Conservation (phyloP, 371 early-diverging fungal species). For the Actinomortierella ambigua region DNA sequence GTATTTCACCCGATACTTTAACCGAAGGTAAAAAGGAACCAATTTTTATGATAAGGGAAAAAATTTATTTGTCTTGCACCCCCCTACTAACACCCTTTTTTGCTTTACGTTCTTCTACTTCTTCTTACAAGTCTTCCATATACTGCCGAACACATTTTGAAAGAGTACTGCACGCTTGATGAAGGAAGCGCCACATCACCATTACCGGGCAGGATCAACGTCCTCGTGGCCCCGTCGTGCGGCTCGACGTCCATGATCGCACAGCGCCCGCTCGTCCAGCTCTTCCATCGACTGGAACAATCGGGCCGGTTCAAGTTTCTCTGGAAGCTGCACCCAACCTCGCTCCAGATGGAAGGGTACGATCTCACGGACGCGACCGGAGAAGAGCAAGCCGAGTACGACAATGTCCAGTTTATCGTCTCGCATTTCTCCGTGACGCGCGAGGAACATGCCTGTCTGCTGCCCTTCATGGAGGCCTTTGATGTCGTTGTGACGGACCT, state of each 20-base stretch:
- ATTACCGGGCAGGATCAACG: neutral
- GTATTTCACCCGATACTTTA: conserved; percentile 46
- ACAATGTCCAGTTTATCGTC: conserved; percentile 39
- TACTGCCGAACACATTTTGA: conserved; percentile 26
- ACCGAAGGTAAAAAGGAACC: conserved; percentile 24
- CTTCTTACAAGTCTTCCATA: conserved; percentile 24
- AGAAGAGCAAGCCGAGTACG: conserved; percentile 27
- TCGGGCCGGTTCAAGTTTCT: conserved; percentile 41
- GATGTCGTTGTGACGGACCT: conserved; percentile 45
- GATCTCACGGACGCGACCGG: conserved; percentile 14
- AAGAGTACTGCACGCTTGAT: too few relatives aligned
- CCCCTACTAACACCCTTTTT: too few relatives aligned
- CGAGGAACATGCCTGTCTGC: conserved; percentile 39
- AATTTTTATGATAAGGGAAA: too few relatives aligned
- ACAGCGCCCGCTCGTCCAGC: conserved; percentile 32
- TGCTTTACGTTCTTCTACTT: too few relatives aligned
- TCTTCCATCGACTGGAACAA: conserved; percentile 41
- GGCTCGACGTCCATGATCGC: conserved; percentile 38
- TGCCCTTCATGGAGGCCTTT: conserved; percentile 48
- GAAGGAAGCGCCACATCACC: too few relatives aligned
- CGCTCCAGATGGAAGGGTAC: conserved; percentile 25
- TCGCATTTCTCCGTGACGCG: conserved; percentile 32
- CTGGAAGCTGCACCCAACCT: conserved; percentile 47
- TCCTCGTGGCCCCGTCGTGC: conserved; percentile 33
- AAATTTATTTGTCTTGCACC: too few relatives aligned